Evolutionary conservation across 1,139 yeast species (phyloP).

Genomic region (Hansenula lynferdii): DNA sequence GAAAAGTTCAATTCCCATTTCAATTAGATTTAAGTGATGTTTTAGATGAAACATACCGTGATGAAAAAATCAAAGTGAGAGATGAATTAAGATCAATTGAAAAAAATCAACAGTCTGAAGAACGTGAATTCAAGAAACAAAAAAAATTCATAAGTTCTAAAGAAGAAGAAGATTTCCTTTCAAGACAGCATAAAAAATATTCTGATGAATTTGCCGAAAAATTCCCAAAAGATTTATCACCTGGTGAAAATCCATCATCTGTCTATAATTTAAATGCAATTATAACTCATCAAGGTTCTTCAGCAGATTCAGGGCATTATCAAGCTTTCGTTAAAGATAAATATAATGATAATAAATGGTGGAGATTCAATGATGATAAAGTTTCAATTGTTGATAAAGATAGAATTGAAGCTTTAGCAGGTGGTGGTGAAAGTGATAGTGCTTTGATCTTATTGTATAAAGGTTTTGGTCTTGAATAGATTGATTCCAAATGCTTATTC

Average conservation of each 20-base stretch:
- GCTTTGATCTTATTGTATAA: slow-evolving; percentile 86
- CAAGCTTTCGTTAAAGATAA: slow-evolving; percentile 81
- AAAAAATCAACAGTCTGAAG: slow-evolving; percentile 67
- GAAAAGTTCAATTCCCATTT: slow-evolving; percentile 93
- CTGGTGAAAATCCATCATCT: slow-evolving; percentile 82
- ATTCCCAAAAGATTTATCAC: slow-evolving; percentile 29
- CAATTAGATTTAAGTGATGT: slow-evolving; percentile 85
- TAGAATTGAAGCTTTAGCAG: slow-evolving; percentile 79
- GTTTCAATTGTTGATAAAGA: slow-evolving; percentile 75
- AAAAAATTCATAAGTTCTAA: slow-evolving; percentile 7
- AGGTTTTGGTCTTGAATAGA: slow-evolving; percentile 51
- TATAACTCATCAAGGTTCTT: slow-evolving; percentile 90
- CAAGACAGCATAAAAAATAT: slow-evolving; percentile 34
- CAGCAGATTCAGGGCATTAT: slow-evolving; percentile 97
- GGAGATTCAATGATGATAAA: slow-evolving; percentile 91
- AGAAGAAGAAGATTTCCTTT: slow-evolving; percentile 26
- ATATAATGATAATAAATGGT: slow-evolving; percentile 78
- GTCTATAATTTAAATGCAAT: slow-evolving; percentile 80
- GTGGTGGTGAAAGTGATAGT: slow-evolving; percentile 97
- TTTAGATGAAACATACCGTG: slow-evolving; percentile 69
- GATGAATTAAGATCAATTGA: slow-evolving; percentile 76
- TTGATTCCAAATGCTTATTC: no score
- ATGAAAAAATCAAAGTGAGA: slow-evolving; percentile 63
- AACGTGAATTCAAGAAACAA: slow-evolving; percentile 67
- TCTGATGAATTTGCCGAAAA: slow-evolving; percentile 30